Evolutionary conservation across 2,329 filamentous ascomycete species (phyloP).

Genomic region (Sarocladium strictum): DNA sequence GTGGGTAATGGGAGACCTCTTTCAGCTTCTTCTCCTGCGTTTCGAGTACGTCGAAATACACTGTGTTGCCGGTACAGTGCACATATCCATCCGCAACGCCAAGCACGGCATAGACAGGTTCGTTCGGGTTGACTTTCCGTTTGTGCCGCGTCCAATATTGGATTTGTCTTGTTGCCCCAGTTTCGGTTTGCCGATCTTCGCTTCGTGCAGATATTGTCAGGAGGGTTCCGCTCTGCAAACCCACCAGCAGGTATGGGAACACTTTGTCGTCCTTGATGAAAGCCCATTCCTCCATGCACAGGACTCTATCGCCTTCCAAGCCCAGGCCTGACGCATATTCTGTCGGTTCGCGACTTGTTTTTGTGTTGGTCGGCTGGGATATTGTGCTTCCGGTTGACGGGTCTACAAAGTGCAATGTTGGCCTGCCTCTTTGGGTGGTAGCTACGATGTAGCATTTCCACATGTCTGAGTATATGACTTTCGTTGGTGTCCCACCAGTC

Average conservation of each 20-base stretch:
- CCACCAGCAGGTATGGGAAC: constrained; percentile 59
- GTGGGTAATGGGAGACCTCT: constrained; percentile 35
- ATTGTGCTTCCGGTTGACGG: constrained; percentile 47
- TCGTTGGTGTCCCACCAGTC: constrained; percentile 41
- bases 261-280: constrained; percentile 49
- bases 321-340: constrained; percentile 21
- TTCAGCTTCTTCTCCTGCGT: constrained; percentile 44
- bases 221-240: constrained; percentile 40
- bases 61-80: constrained; percentile 43
- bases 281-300: constrained; percentile 58
- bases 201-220: constrained; percentile 42
- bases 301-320: constrained; percentile 47
- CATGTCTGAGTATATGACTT: constrained; percentile 48
- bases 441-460: constrained; percentile 46
- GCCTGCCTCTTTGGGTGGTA: constrained; percentile 37
- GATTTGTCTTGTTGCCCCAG: no score
- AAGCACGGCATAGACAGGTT: constrained; percentile 49
- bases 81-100: constrained; percentile 51
- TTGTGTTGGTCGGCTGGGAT: constrained; percentile 38
- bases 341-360: constrained; percentile 33
- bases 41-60: constrained; percentile 54
- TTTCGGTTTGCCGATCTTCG: no score
- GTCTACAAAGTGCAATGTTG: constrained; percentile 52
- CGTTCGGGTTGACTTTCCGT: constrained; percentile 31
- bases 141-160: constrained; percentile 50